These are phyloP conservation scores for Acanthamoeba culbertsoni DNA, from an alignment of 208 protist genomes.

Conservation along the genomic window DNA sequence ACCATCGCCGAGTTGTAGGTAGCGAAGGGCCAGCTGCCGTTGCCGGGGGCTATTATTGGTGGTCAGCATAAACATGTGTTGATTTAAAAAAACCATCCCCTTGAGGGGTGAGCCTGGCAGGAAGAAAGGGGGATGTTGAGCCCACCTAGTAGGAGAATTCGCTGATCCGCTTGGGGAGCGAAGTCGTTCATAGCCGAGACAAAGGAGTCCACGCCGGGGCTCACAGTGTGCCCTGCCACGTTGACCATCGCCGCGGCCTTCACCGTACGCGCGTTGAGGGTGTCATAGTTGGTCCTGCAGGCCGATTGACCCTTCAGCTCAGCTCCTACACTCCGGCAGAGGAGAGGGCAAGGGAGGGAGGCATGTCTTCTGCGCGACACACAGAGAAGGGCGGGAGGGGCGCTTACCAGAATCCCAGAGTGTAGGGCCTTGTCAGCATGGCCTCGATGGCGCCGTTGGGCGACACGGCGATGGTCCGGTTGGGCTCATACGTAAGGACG, in stretches of 20 bases:
- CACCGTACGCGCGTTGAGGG: not conserved
- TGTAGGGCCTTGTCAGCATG: not conserved
- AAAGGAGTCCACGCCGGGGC: not conserved
- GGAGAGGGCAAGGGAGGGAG: no score
- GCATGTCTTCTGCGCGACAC: not conserved
- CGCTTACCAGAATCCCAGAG: slow-evolving; percentile 14
- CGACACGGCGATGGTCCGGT: not conserved
- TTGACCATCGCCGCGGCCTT: not conserved
- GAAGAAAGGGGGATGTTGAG: not conserved
- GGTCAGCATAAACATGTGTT: no score
- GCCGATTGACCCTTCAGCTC: no score
- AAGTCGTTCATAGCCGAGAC: not conserved
- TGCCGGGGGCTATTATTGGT: not conserved
- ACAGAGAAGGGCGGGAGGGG: not conserved
- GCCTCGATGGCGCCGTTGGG: not conserved
- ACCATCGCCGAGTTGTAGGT: not conserved
- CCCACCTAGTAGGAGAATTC: not conserved
- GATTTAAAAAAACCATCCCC: no score
- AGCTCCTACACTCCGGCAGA: no score
- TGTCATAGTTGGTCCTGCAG: not conserved
- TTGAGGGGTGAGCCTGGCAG: no score
- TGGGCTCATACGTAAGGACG: not conserved
- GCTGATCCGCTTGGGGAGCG: not conserved
- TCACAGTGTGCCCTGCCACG: not conserved
- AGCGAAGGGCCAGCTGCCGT: not conserved